Percentiles rank a stretch among this genome's conserved stretches.
Conservation (phyloP, 345 rosid genomes). For the Mercurialis annua region DNA sequence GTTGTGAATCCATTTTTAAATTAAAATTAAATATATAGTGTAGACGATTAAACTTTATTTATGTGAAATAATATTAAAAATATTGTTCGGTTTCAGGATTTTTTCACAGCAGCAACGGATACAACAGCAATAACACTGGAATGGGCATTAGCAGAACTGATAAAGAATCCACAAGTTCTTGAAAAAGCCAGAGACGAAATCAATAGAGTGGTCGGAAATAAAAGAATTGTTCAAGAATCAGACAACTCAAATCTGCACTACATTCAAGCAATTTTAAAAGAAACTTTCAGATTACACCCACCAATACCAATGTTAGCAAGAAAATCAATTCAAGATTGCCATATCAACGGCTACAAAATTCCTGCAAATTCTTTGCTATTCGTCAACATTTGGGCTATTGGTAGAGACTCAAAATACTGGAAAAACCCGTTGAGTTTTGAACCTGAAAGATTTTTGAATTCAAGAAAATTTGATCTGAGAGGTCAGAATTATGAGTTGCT, state of each 20-base stretch:
- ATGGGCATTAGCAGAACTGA: constrained; percentile 47
- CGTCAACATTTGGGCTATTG: constrained; percentile 42
- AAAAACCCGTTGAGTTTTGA: constrained; percentile 30
- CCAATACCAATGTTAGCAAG: constrained; percentile 42
- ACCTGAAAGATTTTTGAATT: constrained; percentile 38
- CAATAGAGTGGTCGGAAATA: constrained; percentile 27
- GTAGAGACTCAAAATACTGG: constrained; percentile 43
- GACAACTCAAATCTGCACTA: constrained; percentile 35
- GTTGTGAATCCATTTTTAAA: too few species aligned
- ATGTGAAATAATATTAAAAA: background rate
- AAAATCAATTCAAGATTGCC: constrained; percentile 25
- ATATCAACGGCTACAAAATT: constrained; percentile 31
- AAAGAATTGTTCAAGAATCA: constrained; percentile 34
- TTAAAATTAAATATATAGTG: too few species aligned
- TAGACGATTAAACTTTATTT: background rate
- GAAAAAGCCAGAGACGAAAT: constrained; percentile 39
- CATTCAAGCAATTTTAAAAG: constrained; percentile 42
- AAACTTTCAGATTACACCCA: constrained; percentile 48
- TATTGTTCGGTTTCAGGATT: constrained; percentile 24
- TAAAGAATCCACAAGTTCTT: constrained; percentile 36
- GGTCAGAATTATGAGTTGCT: constrained; percentile 38
- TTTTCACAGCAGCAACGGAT: constrained; percentile 47
- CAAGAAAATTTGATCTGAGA: constrained; percentile 22
- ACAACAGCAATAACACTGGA: constrained; percentile 38
- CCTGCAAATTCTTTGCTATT: constrained; percentile 29